Percentiles rank a stretch among this genome's conserved stretches.
phyloP scores from a whole-genome alignment of 2,329 filamentous ascomycete species.

The Fusarium goolgardi region DNA sequence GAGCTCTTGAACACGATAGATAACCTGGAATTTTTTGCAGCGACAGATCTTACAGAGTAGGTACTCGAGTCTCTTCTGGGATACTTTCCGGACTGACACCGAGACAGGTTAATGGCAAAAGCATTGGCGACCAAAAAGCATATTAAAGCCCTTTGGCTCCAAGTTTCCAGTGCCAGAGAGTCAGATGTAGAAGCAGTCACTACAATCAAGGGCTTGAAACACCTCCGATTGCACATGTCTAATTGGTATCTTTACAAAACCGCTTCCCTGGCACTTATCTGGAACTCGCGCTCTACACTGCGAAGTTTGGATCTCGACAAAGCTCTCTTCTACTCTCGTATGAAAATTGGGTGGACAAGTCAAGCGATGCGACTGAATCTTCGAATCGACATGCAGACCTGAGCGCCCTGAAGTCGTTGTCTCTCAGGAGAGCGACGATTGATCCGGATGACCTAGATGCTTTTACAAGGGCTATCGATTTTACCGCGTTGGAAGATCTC shows the following conservation, averaged over 20 bases:
- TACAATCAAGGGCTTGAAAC: conserved; percentile 8
- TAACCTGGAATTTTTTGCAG: conserved; percentile 36
- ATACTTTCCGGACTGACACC: not conserved
- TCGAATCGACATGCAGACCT: not conserved
- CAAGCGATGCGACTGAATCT: not conserved
- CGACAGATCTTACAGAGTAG: conserved; percentile 23
- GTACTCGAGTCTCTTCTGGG: accelerated
- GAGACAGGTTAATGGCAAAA: conserved; percentile 18
- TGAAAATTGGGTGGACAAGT: not conserved
- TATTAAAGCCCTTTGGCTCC: conserved; percentile 29
- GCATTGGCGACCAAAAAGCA: conserved; percentile 19
- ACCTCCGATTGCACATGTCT: not conserved
- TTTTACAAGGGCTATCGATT: conserved; percentile 24
- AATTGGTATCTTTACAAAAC: too few species aligned
- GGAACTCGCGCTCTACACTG: conserved; percentile 37
- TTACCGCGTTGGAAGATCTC: conserved; percentile 19
- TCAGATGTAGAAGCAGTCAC: not conserved
- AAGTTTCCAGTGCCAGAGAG: not conserved
- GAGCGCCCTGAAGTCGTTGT: conserved; percentile 20
- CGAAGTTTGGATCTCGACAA: not conserved
- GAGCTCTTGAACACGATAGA: conserved; percentile 28
- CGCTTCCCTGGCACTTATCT: not conserved
- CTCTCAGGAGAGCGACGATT: not conserved
- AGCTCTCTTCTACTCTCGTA: not conserved
- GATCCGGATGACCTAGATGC: not conserved